These are phyloP conservation scores for Lactarius evosmus DNA, from an alignment of 768 basidiomycete genomes.

Conservation along the genomic window DNA sequence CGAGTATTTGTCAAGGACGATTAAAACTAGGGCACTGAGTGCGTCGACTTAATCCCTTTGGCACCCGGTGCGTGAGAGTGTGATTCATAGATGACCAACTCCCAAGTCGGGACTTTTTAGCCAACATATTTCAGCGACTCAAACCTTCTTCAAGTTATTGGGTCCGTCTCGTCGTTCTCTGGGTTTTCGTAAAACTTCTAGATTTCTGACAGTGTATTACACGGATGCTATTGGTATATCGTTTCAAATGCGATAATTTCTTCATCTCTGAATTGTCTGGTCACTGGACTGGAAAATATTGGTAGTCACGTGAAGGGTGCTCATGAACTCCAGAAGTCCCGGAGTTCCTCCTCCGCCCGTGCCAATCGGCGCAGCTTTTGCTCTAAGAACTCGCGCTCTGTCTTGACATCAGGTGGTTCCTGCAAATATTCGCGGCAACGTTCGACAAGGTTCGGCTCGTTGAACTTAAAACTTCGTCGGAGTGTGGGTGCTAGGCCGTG, in stretches of 20 bases:
- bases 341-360: conserved; percentile 9
- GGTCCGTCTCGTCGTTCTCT: conserved; percentile 59
- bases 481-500: not conserved
- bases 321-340: conserved; percentile 1
- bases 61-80: not conserved
- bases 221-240: not conserved
- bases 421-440: conserved; percentile 11
- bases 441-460: conserved; percentile 5
- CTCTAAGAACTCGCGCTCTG: conserved; percentile 1
- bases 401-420: conserved; percentile 8
- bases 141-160: conserved; percentile 56
- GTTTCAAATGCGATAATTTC: not conserved
- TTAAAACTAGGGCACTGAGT: conserved; percentile 60
- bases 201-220: conserved; percentile 34
- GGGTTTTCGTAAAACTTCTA: conserved; percentile 63
- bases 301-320: not conserved
- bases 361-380: conserved; percentile 8
- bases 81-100: not conserved
- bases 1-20: conserved; percentile 44
- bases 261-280: not conserved
- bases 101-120: conserved; percentile 64
- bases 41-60: conserved; percentile 27
- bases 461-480: conserved; percentile 10
- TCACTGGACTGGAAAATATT: not conserved
- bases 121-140: conserved; percentile 71